phyloP scores from a whole-genome alignment of 129 eudicot species.

The Escallonia rubra region DNA sequence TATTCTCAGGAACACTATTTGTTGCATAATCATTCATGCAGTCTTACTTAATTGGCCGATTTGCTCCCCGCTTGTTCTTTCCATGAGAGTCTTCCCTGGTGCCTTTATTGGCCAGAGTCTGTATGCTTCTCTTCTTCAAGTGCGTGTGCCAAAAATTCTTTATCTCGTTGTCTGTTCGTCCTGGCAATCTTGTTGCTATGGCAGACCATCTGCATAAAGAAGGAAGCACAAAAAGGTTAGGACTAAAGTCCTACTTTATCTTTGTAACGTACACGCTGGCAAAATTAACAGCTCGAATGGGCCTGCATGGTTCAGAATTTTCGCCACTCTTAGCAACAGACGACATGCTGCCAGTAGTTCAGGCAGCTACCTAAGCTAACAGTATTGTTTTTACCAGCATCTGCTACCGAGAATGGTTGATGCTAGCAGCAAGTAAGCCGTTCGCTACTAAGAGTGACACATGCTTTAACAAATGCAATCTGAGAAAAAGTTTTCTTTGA shows the following conservation, averaged over 20 bases:
- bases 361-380: no score
- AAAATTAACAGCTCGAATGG: no score
- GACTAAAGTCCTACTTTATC: not conserved
- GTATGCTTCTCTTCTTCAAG: slow-evolving; percentile 6
- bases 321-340: no score
- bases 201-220: slow-evolving; percentile 17
- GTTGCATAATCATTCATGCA: not conserved
- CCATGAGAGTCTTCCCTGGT: not conserved
- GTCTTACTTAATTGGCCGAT: not conserved
- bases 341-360: not conserved
- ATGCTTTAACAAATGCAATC: no score
- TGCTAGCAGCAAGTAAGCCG: not conserved
- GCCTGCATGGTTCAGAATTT: no score
- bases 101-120: not conserved
- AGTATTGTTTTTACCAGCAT: not conserved
- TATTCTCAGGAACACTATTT: not conserved
- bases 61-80: not conserved
- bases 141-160: slow-evolving; percentile 25
- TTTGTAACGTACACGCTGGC: not conserved
- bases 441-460: no score
- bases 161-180: slow-evolving; percentile 24
- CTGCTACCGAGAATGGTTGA: not conserved
- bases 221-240: not conserved
- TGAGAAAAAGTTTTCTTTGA: no score
- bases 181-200: slow-evolving; percentile 22